Conservation (phyloP, 768 basidiomycete species). For the Leccinum variicolor region DNA sequence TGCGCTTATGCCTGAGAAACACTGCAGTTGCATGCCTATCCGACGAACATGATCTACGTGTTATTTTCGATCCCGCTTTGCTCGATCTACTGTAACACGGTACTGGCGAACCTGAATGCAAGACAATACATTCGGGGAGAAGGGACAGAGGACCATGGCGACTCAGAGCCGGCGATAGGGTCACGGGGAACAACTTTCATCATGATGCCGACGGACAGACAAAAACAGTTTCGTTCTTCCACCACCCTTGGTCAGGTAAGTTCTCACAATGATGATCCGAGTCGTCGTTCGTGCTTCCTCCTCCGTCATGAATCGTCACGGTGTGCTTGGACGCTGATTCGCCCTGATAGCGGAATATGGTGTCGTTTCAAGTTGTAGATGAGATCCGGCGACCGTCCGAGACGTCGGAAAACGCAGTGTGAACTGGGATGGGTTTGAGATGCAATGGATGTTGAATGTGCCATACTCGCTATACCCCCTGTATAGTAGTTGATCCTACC, state of each 20-base stretch:
- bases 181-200: neutral
- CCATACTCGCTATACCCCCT: neutral
- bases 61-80: slow-evolving; percentile 4
- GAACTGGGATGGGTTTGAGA: neutral
- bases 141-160: neutral
- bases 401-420: neutral
- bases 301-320: neutral
- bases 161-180: neutral
- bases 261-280: neutral
- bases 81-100: slow-evolving; percentile 12
- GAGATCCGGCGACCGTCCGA: too few species aligned
- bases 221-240: neutral
- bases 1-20: neutral
- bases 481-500: too few species aligned
- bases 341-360: neutral
- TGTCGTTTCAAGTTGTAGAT: neutral
- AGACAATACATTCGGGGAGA: slow-evolving; percentile 5
- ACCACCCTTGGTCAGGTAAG: neutral
- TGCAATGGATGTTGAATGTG: neutral
- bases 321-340: neutral
- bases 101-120: slow-evolving; percentile 16
- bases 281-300: neutral
- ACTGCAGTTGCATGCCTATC: neutral
- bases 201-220: neutral
- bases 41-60: neutral